Conservation (phyloP, 768 basidiomycete species). For the Suillus spraguei region DNA sequence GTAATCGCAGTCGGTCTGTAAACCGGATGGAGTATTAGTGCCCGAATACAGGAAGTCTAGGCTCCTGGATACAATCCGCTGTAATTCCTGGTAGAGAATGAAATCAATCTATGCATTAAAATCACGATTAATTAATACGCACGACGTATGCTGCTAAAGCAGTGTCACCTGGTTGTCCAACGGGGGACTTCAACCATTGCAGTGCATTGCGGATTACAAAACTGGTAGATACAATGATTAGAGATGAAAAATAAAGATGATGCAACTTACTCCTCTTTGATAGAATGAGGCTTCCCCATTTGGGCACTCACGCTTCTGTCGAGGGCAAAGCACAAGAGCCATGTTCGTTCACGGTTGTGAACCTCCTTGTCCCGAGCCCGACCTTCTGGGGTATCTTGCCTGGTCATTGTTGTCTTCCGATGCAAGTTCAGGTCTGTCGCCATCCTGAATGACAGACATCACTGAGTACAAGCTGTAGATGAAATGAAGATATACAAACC, state of each 20-base stretch:
- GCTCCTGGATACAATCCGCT: slow-evolving; percentile 86
- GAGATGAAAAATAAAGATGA: slow-evolving; percentile 5
- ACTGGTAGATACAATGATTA: slow-evolving; percentile 39
- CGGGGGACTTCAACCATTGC: slow-evolving; percentile 71
- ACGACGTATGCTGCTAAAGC: slow-evolving; percentile 80
- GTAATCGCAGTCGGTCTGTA: slow-evolving; percentile 86
- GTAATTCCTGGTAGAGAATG: slow-evolving; percentile 61
- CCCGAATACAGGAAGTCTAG: slow-evolving; percentile 90
- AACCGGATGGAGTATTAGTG: slow-evolving; percentile 75
- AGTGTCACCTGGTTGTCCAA: slow-evolving; percentile 64
- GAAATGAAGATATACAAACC: slow-evolving; percentile 44
- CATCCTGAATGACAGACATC: slow-evolving; percentile 57
- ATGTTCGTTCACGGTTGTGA: slow-evolving; percentile 93
- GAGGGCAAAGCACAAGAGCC: slow-evolving; percentile 85
- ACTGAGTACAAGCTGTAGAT: background rate
- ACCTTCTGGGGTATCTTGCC: slow-evolving; percentile 76
- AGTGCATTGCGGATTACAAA: slow-evolving; percentile 84
- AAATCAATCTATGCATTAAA: slow-evolving; percentile 10
- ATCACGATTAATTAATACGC: slow-evolving; percentile 30
- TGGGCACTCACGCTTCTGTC: slow-evolving; percentile 92
- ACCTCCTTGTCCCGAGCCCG: slow-evolving; percentile 81
- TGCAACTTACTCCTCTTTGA: slow-evolving; percentile 85
- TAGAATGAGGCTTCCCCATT: slow-evolving; percentile 94
- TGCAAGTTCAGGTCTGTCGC: slow-evolving; percentile 96
- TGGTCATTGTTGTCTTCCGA: slow-evolving; percentile 68